Evolutionary conservation across 139 green algal species (phyloP), one percentile per base, ranked within the genome.

Genomic region (Tetradesmus lagerheimii): DNA sequence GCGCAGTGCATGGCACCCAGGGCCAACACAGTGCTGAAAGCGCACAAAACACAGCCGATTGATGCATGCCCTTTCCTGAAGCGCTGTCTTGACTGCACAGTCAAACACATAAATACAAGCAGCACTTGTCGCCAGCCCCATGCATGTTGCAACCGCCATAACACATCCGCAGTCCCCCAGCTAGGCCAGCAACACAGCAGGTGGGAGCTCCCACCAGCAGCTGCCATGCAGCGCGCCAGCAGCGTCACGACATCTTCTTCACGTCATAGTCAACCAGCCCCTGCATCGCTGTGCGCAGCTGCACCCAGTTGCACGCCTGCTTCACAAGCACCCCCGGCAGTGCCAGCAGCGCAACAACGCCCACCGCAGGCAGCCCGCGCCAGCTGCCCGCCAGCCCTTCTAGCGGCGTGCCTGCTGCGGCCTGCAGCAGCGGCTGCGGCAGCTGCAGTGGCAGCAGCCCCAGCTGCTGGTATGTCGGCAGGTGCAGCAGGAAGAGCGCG

Each of bases 291-390:
- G 85, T 92, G 5, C 85, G 76, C 67, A 98, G 91, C 94, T 98
- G 96, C 67, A 97, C 91, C 80, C 94, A 95, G 89, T 98, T 98
- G 71, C 96, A 95, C 29, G 95, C 80, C 93, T 98, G 95, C 91
- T 98, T 98, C 67, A 95, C 91, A 25, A 91, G 15, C 29, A 95
- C 91, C 29, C 95, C 94, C 0, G 95, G 96, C 64, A 97, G 39
- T 0, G 93, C 79, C 25, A 87, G 20, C 38, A 94, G 35, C 1
- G 90, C 94, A 4, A 96, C 34, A 8, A 95, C 15, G 25, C 89
- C 86, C 16, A 92, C 86, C 31, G 91, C 43, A 11, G 93, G 92
- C 31, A 93, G 38, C 45, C 80, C 88, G 67, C 77, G 88, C 87
- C 77, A 90, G 34, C 29, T 45, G 1, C 12, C 31, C 14, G 86